Percentiles rank a stretch among this genome's conserved stretches.
phyloP scores from a whole-genome alignment of 768 basidiomycete genomes.

The Russula earlei region DNA sequence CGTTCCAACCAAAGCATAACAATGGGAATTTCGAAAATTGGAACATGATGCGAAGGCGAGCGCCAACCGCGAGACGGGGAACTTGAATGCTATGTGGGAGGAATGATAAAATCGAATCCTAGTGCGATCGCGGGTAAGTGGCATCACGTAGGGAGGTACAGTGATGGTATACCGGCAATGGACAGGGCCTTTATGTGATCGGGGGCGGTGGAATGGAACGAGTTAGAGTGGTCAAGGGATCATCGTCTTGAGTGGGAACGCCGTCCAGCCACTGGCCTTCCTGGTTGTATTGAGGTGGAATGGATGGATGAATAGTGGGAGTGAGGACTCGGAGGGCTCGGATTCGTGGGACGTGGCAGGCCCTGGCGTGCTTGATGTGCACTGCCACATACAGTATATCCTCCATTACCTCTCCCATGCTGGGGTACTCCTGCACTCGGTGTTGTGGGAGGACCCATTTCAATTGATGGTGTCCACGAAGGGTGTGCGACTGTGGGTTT shows the following conservation, averaged over 20 bases:
- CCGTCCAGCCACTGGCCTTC: not conserved
- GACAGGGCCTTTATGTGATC: too few relatives aligned
- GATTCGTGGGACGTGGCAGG: not conserved
- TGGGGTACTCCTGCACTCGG: conserved; percentile 5
- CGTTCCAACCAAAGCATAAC: not conserved
- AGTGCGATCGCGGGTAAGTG: not conserved
- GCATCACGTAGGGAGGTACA: not conserved
- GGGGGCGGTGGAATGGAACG: too few relatives aligned
- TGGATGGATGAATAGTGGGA: not conserved
- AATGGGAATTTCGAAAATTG: too few relatives aligned
- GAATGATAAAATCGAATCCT: not conserved
- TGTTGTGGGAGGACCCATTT: conserved; percentile 12
- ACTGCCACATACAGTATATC: not conserved
- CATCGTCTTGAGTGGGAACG: not conserved
- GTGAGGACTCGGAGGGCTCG: too few relatives aligned
- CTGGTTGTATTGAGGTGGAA: not conserved
- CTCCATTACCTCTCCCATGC: not conserved
- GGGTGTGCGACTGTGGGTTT: not conserved
- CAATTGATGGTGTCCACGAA: not conserved
- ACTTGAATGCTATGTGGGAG: too few relatives aligned
- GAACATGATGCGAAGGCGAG: not conserved
- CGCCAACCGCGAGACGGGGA: too few relatives aligned
- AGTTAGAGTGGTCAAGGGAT: not conserved
- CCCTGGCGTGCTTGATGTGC: not conserved
- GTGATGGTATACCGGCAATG: not conserved